These are phyloP conservation scores for Stagonosporopsis vannaccii DNA, from an alignment of 2,329 filamentous ascomycete genomes.

Conservation along the genomic window DNA sequence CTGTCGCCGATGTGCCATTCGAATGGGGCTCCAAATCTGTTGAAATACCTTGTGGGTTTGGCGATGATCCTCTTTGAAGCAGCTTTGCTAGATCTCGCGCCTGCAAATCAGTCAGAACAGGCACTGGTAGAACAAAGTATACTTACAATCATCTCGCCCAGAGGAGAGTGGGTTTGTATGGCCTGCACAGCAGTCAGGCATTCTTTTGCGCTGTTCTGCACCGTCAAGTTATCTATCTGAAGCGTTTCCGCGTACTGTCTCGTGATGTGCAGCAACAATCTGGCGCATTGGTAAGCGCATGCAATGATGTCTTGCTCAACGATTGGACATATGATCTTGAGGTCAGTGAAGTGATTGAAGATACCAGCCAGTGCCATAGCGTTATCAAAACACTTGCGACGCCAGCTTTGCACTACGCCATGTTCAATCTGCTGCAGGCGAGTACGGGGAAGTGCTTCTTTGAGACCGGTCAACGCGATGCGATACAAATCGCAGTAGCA, in stretches of 20 bases:
- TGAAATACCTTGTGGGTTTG: background rate
- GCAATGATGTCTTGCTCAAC: background rate
- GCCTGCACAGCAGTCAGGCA: background rate
- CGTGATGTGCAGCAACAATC: background rate
- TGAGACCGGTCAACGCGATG: background rate
- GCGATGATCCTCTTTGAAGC: background rate
- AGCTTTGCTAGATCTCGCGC: background rate
- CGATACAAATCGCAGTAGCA: background rate
- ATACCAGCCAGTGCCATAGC: background rate
- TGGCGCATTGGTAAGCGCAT: background rate
- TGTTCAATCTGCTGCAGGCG: background rate
- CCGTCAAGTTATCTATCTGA: background rate
- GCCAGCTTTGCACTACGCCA: background rate
- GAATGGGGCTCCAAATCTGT: background rate
- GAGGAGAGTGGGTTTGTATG: background rate
- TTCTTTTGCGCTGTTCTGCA: background rate
- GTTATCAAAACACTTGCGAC: background rate
- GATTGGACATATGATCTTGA: background rate
- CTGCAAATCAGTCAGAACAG: background rate
- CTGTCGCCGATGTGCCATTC: background rate
- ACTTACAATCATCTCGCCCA: background rate
- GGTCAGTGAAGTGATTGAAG: background rate
- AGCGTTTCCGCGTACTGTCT: background rate
- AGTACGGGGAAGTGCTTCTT: background rate
- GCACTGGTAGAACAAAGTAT: background rate